Conservation (phyloP, 306 rosid species). For the Cucumis cinereus region DNA sequence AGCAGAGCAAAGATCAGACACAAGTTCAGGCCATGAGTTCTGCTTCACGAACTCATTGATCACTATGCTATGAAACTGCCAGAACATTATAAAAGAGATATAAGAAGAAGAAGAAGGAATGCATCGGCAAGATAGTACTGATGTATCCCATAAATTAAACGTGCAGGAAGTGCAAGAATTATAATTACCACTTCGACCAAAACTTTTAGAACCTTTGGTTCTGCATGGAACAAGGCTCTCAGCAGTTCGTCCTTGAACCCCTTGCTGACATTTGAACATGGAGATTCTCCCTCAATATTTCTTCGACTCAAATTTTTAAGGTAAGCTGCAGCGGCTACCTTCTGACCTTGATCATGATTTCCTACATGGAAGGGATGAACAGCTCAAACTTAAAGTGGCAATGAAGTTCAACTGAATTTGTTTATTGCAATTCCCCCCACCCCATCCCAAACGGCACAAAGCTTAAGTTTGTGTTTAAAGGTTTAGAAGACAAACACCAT, state of each 20-base stretch:
- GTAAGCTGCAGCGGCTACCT: conserved; percentile 64
- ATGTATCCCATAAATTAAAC: neutral
- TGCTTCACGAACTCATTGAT: conserved; percentile 57
- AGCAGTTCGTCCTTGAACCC: conserved; percentile 70
- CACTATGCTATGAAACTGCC: conserved; percentile 53
- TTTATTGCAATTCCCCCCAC: neutral
- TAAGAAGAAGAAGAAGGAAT: neutral
- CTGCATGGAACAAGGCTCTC: conserved; percentile 54
- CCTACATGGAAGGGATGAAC: conserved; percentile 19
- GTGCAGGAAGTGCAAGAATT: neutral
- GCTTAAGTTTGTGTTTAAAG: neutral
- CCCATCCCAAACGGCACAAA: neutral
- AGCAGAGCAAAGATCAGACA: conserved; percentile 51
- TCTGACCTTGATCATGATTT: conserved; percentile 50
- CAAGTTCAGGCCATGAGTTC: conserved; percentile 60
- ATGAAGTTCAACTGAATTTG: neutral
- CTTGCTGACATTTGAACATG: conserved; percentile 42
- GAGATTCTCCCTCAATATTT: conserved; percentile 25
- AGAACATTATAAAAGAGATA: neutral
- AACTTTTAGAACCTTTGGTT: conserved; percentile 46
- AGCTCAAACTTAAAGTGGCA: neutral
- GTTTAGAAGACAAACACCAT: neutral
- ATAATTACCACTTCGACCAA: conserved; percentile 56
- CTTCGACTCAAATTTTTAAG: conserved; percentile 63
- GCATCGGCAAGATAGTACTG: neutral